Evolutionary conservation across 108 stramenopile species (phyloP).

Genomic region (Cyclotella choctawhatcheeana): DNA sequence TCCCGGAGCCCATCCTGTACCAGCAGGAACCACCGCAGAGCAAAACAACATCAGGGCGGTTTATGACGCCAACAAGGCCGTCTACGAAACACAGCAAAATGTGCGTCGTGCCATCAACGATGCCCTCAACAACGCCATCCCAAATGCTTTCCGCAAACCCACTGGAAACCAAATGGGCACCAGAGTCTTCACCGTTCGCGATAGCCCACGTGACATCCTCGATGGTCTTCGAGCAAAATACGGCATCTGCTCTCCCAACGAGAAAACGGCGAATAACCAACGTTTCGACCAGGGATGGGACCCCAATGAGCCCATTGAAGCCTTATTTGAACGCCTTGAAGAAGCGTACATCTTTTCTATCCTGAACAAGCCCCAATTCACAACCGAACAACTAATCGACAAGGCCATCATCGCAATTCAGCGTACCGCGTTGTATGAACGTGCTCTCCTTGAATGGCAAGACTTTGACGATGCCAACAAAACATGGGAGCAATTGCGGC

Average conservation of each 20-base stretch:
- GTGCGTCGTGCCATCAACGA: conserved; percentile 6
- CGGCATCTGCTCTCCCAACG: not conserved
- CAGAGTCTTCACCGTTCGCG: conserved; percentile 1
- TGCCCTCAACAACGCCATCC: conserved; percentile 14
- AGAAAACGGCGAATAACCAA: conserved; percentile 3
- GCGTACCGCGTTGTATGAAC: not conserved
- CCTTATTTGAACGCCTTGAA: conserved; percentile 16
- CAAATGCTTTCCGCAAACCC: conserved; percentile 9
- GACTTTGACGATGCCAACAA: conserved; percentile 5
- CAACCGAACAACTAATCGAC: not conserved
- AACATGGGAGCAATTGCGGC: conserved; percentile 1
- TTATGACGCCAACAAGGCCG: conserved; percentile 18
- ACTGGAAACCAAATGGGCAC: conserved; percentile 11
- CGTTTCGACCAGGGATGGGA: conserved; percentile 2
- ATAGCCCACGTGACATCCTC: conserved; percentile 5
- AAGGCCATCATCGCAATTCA: conserved; percentile 10
- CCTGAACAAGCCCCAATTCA: not conserved
- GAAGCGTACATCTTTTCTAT: conserved; percentile 9
- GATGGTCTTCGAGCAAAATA: conserved; percentile 9
- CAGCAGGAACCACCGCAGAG: not conserved
- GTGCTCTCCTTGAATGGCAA: conserved; percentile 7
- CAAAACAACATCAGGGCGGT: not conserved
- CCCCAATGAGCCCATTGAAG: conserved; percentile 21
- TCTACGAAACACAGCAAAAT: conserved; percentile 8
- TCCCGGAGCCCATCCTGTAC: conserved; percentile 7